phyloP scores from a whole-genome alignment of 345 rosid species.

The Gossypioides kirkii region DNA sequence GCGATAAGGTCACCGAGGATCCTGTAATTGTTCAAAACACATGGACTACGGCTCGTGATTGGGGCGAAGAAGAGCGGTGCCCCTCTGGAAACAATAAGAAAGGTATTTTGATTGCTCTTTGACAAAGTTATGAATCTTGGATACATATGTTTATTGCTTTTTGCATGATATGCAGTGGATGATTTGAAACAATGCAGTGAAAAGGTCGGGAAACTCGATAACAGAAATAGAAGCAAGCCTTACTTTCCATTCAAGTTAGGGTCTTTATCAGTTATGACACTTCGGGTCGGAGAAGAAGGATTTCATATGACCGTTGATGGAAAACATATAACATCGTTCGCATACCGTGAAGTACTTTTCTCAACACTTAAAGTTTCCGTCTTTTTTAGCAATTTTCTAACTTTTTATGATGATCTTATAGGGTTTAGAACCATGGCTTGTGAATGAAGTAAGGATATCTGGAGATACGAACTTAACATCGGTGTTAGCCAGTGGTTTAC shows the following conservation, averaged over 20 bases:
- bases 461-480: slow-evolving; percentile 73
- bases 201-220: slow-evolving; percentile 64
- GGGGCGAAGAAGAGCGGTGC: slow-evolving; percentile 97
- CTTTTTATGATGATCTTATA: slow-evolving; percentile 19
- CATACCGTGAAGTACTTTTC: slow-evolving; percentile 75
- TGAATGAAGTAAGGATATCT: slow-evolving; percentile 71
- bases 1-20: slow-evolving; percentile 88
- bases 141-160: background rate
- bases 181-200: slow-evolving; percentile 82
- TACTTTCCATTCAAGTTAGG: slow-evolving; percentile 89
- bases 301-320: slow-evolving; percentile 95
- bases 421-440: slow-evolving; percentile 98
- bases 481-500: slow-evolving; percentile 86
- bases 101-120: slow-evolving; percentile 32
- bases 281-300: slow-evolving; percentile 88
- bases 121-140: background rate
- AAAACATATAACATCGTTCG: slow-evolving; percentile 94
- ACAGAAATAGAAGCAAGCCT: slow-evolving; percentile 38
- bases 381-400: background rate
- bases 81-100: slow-evolving; percentile 73
- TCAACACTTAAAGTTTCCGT: background rate
- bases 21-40: slow-evolving; percentile 97
- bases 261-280: slow-evolving; percentile 72
- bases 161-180: slow-evolving; percentile 47
- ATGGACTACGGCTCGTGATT: slow-evolving; percentile 82